Percentiles rank a stretch among this genome's conserved stretches.
Conservation (phyloP, 1,284 basidiomycete genomes). For the Heliocybe sulcata region DNA sequence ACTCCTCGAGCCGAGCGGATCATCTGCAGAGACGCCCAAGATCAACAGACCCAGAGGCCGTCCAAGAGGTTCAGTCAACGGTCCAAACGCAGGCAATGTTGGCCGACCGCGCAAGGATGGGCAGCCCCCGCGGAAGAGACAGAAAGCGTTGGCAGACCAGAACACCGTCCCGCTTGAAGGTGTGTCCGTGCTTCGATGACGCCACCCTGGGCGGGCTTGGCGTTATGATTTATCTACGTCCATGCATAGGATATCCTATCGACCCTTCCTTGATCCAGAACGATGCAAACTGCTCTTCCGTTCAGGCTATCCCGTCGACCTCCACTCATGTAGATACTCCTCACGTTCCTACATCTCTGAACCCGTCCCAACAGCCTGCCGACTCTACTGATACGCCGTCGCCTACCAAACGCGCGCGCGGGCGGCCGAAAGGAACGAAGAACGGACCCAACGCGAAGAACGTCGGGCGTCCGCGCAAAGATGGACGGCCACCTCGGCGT, state of each 20-base stretch:
- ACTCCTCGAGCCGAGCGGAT: no score
- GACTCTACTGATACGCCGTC: neutral
- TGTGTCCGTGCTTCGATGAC: neutral
- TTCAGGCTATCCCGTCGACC: no score
- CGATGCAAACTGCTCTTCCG: neutral
- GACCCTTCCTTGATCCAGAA: neutral
- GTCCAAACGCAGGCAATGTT: neutral
- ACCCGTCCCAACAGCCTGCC: neutral
- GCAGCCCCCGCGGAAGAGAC: constrained; percentile 1
- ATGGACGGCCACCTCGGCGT: neutral
- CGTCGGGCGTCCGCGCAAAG: neutral
- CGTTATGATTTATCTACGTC: neutral
- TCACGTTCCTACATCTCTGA: no score
- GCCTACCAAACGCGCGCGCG: neutral
- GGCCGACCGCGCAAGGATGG: constrained; percentile 1
- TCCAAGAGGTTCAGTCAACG: neutral
- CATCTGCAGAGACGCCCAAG: neutral
- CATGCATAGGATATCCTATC: neutral
- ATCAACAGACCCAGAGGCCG: neutral
- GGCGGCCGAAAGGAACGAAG: neutral
- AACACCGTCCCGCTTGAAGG: neutral
- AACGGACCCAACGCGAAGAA: neutral
- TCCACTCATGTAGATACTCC: no score
- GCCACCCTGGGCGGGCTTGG: no score
- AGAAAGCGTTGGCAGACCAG: neutral